A percentile compares a stretch with the other conserved stretches of the same genome.
Conservation (phyloP, 805 yeast species). For the Kazachstania taianensis region DNA sequence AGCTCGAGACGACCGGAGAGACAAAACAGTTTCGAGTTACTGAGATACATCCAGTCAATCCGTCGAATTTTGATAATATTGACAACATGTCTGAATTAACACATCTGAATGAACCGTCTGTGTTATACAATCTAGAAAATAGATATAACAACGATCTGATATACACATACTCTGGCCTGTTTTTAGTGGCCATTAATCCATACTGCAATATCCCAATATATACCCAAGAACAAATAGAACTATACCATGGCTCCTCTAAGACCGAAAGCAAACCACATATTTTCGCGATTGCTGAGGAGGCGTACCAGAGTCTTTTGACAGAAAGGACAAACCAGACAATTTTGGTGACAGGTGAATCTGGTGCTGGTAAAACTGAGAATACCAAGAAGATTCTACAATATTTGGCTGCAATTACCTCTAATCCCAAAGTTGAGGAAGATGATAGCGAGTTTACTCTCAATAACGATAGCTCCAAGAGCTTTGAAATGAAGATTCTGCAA, state of each 20-base stretch:
- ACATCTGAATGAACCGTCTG: slow-evolving; percentile 89
- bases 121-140: slow-evolving; percentile 68
- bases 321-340: slow-evolving; percentile 77
- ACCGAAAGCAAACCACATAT: slow-evolving; percentile 71
- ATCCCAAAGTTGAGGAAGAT: slow-evolving; percentile 8
- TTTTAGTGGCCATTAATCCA: slow-evolving; percentile 92
- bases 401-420: slow-evolving; percentile 62
- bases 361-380: slow-evolving; percentile 98
- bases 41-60: slow-evolving; percentile 51
- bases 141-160: slow-evolving; percentile 73
- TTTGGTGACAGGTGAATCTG: slow-evolving; percentile 96
- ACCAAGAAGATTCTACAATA: slow-evolving; percentile 92
- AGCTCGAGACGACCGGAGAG: slow-evolving; percentile 9
- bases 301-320: slow-evolving; percentile 62
- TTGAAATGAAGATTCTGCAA: slow-evolving; percentile 78
- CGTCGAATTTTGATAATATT: slow-evolving; percentile 80
- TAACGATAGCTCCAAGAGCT: slow-evolving; percentile 25
- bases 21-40: slow-evolving; percentile 21
- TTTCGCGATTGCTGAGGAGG: slow-evolving; percentile 79
- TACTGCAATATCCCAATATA: slow-evolving; percentile 69
- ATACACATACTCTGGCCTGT: slow-evolving; percentile 91
- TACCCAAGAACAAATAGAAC: slow-evolving; percentile 43
- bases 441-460: slow-evolving; percentile 7
- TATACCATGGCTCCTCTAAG: slow-evolving; percentile 41
- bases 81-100: slow-evolving; percentile 95